Evolutionary conservation across 208 protist species (phyloP).

Genomic region (Endotrypanum monterogeii): DNA sequence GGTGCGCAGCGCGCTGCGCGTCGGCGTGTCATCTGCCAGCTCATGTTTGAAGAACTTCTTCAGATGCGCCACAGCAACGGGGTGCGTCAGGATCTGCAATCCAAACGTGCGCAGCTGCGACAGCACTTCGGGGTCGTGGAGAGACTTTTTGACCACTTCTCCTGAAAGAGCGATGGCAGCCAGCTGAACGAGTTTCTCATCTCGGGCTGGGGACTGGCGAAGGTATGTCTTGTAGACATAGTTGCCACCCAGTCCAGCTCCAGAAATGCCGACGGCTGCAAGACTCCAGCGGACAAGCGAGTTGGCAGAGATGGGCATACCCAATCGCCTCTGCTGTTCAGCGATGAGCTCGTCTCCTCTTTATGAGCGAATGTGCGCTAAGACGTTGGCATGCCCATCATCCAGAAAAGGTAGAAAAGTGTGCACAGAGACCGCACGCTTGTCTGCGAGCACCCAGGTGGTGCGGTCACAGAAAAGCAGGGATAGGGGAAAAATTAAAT

Average conservation of each 20-base stretch:
- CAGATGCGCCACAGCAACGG: constrained; percentile 38
- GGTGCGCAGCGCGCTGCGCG: constrained; percentile 47
- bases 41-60: constrained; percentile 64
- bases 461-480: too few species aligned
- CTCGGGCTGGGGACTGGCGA: constrained; percentile 21
- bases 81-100: constrained; percentile 59
- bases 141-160: constrained; percentile 59
- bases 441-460: background rate
- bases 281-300: constrained; percentile 39
- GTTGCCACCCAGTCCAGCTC: constrained; percentile 35
- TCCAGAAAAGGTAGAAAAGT: background rate
- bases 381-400: background rate
- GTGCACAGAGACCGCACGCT: background rate
- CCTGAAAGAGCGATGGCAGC: constrained; percentile 78
- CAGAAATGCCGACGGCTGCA: constrained; percentile 51
- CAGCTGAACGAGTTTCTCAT: constrained; percentile 68
- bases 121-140: constrained; percentile 60
- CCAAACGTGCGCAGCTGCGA: constrained; percentile 52
- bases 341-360: background rate
- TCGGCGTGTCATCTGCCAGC: constrained; percentile 56
- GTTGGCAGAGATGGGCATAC: constrained; percentile 25
- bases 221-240: constrained; percentile 52
- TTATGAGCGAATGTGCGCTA: background rate
- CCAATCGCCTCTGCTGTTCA: background rate
- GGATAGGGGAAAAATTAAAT: too few species aligned